phyloP scores from a whole-genome alignment of 2,329 filamentous ascomycete genomes.

The Alternaria ethzedia region DNA sequence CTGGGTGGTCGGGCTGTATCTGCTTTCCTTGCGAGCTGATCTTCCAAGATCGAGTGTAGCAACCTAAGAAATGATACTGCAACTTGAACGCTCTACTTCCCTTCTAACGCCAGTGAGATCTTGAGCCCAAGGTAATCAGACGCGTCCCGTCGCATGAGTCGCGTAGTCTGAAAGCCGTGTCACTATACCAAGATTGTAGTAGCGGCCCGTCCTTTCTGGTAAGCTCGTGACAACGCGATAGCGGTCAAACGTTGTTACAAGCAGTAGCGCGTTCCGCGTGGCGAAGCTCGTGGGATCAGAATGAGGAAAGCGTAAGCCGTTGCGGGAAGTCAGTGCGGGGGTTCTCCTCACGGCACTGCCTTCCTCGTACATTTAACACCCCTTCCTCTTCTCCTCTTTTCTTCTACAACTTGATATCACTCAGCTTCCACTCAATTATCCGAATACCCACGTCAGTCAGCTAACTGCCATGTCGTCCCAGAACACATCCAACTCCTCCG shows the following conservation, averaged over 20 bases:
- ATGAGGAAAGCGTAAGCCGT: not conserved
- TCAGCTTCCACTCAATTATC: not conserved
- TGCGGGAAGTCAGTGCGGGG: not conserved
- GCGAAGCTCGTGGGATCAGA: not conserved
- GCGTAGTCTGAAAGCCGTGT: not conserved
- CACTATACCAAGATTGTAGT: not conserved
- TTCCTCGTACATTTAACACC: not conserved
- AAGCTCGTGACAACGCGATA: not conserved
- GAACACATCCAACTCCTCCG: slow-evolving; percentile 9
- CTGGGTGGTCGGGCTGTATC: not conserved
- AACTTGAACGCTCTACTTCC: not conserved
- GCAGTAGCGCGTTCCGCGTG: not conserved
- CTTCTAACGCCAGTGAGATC: not conserved
- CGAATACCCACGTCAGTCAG: not conserved
- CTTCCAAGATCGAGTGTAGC: not conserved
- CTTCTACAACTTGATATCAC: not conserved
- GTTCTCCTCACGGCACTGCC: not conserved
- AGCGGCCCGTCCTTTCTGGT: not conserved
- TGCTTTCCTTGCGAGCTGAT: not conserved
- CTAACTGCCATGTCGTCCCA: not conserved
- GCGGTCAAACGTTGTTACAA: not conserved
- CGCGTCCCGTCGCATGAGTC: too few species aligned
- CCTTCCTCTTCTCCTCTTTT: not conserved
- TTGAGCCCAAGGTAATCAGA: not conserved
- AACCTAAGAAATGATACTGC: not conserved